These are phyloP conservation scores for Diutina pseudorugosa DNA, from an alignment of 1,139 yeast genomes.

Conservation along the genomic window DNA sequence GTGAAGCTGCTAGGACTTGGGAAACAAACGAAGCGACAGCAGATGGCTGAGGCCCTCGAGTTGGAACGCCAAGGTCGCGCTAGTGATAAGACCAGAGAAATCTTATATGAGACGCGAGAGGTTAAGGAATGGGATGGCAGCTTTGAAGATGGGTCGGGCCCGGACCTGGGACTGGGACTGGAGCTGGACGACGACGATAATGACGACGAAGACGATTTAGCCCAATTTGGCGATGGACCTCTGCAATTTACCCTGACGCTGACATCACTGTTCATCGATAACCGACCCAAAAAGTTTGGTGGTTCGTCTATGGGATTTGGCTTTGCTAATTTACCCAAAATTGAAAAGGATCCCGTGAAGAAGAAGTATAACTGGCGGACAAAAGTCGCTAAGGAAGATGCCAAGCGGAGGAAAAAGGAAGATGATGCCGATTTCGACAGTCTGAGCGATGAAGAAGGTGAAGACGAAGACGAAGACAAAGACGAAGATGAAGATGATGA, in stretches of 20 bases:
- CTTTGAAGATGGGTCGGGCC: neutral
- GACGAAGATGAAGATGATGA: slow-evolving; percentile 25
- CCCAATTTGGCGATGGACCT: slow-evolving; percentile 3
- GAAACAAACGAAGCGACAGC: slow-evolving; percentile 57
- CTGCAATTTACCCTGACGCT: slow-evolving; percentile 5
- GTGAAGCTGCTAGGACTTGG: slow-evolving; percentile 74
- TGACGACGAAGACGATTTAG: slow-evolving; percentile 13
- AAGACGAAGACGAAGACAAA: slow-evolving; percentile 24
- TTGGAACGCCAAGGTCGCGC: slow-evolving; percentile 67
- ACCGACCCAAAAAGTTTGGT: slow-evolving; percentile 53
- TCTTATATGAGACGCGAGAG: slow-evolving; percentile 60
- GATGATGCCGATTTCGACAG: slow-evolving; percentile 29
- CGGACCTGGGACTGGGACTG: neutral
- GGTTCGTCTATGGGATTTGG: slow-evolving; percentile 59
- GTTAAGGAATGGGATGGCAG: slow-evolving; percentile 46
- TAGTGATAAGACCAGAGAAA: slow-evolving; percentile 46
- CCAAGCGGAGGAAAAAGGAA: slow-evolving; percentile 19
- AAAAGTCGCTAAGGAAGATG: slow-evolving; percentile 25
- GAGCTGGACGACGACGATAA: slow-evolving; percentile 7
- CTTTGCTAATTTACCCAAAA: slow-evolving; percentile 43
- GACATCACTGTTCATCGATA: slow-evolving; percentile 52
- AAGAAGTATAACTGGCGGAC: slow-evolving; percentile 37
- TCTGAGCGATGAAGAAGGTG: slow-evolving; percentile 15
- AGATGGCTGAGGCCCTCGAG: slow-evolving; percentile 61
- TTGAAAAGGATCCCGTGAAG: slow-evolving; percentile 20